Evolutionary conservation across 169 alveolate species (phyloP).

Genomic region (Neospora caninum): DNA sequence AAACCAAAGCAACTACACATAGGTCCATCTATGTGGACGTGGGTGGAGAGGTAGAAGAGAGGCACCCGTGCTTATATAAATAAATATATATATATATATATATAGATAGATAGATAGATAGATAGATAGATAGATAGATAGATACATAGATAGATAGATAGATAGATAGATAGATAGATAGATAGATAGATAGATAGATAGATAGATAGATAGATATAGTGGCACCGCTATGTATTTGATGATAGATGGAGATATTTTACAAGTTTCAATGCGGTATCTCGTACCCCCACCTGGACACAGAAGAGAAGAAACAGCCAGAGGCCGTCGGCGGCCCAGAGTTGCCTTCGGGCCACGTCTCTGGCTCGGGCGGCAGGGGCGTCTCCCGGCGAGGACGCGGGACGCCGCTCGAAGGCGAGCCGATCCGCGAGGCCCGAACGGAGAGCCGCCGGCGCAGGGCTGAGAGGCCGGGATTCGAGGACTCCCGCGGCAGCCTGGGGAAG

Average conservation of each 20-base stretch:
- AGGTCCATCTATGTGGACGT: too few species aligned
- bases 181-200: neutral
- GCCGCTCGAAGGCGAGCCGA: too few species aligned
- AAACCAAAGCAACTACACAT: neutral
- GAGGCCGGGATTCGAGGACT: neutral
- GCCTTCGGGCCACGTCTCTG: neutral
- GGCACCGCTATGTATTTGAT: too few species aligned
- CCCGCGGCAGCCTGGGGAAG: neutral
- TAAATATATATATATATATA: neutral
- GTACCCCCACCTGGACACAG: conserved; percentile 11
- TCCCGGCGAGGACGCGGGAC: neutral
- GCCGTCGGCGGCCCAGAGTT: neutral
- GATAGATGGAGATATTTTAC: too few species aligned
- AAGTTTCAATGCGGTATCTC: neutral
- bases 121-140: neutral
- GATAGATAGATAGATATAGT: neutral
- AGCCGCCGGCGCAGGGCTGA: neutral
- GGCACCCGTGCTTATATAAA: too few species aligned
- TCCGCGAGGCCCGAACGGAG: neutral
- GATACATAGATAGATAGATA: neutral
- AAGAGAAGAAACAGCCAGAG: conserved; percentile 25
- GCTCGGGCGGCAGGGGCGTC: neutral
- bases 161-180: neutral
- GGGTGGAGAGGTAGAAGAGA: too few species aligned
- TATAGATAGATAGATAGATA: neutral